These are phyloP conservation scores for Penicillium palitans DNA, from an alignment of 2,329 filamentous ascomycete genomes.

Conservation along the genomic window DNA sequence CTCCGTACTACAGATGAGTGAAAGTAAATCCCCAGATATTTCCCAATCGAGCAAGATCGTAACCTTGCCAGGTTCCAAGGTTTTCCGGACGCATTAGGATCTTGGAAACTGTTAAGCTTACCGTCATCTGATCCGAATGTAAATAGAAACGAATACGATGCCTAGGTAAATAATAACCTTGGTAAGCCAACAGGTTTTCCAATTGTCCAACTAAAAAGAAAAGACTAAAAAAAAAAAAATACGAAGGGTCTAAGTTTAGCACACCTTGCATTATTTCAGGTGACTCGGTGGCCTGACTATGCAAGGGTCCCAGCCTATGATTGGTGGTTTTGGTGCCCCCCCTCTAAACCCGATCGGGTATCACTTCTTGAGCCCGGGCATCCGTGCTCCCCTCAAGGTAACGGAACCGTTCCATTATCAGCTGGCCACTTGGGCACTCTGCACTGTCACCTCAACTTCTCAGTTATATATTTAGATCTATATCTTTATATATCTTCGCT, in stretches of 20 bases:
- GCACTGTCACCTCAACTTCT: slow-evolving; percentile 32
- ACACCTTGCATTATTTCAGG: slow-evolving; percentile 27
- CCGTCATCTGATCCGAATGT: slow-evolving; percentile 4
- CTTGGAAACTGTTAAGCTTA: not conserved
- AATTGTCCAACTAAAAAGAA: not conserved
- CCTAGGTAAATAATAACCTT: too few species aligned
- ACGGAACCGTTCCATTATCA: not conserved
- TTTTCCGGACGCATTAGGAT: not conserved
- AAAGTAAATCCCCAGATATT: not conserved
- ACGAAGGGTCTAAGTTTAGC: slow-evolving; percentile 24
- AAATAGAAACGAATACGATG: not conserved
- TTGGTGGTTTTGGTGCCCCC: slow-evolving; percentile 10
- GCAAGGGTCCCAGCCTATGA: slow-evolving; percentile 21
- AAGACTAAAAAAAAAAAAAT: not conserved
- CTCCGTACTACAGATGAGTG: not conserved
- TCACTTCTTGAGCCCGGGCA: not conserved
- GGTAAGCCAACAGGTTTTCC: too few species aligned
- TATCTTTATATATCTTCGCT: not conserved
- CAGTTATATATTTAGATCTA: not conserved
- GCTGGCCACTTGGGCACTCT: slow-evolving; percentile 19
- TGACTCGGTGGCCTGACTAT: slow-evolving; percentile 28
- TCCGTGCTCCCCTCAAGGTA: not conserved
- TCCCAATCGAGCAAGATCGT: not conserved
- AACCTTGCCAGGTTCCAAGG: not conserved
- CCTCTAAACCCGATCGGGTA: slow-evolving; percentile 9